Percentiles rank a stretch among this genome's conserved stretches.
Conservation (phyloP, 1,284 basidiomycete genomes). For the Melanopsichium pennsylvanicum region DNA sequence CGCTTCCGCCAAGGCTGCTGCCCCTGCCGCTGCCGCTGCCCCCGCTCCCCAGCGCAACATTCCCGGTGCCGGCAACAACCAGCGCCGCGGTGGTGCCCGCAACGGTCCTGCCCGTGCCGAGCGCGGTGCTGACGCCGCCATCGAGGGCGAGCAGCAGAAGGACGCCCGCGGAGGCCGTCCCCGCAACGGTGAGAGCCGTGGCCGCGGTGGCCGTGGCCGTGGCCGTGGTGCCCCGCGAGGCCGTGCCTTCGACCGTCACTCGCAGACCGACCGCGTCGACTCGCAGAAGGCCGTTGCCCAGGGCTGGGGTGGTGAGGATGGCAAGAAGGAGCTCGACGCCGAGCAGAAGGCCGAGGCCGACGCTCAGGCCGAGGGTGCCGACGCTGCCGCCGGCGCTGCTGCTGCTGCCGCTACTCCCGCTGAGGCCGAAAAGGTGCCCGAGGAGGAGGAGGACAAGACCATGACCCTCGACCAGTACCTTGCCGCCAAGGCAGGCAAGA, state of each 20-base stretch:
- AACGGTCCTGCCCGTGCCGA: conserved; percentile 47
- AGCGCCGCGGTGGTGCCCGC: conserved; percentile 43
- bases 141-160: conserved; percentile 45
- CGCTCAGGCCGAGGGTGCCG: conserved; percentile 56
- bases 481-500: conserved; percentile 73
- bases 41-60: conserved; percentile 50
- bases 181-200: conserved; percentile 54
- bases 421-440: conserved; percentile 56
- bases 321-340: conserved; percentile 76
- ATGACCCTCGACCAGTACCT: conserved; percentile 82
- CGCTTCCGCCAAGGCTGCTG: conserved; percentile 57
- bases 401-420: conserved; percentile 54
- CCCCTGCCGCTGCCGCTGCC: conserved; percentile 51
- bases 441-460: conserved; percentile 94
- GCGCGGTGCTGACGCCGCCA: conserved; percentile 37
- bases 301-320: conserved; percentile 89
- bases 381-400: conserved; percentile 61
- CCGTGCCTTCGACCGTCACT: conserved; percentile 81
- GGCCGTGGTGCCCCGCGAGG: conserved; percentile 72
- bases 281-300: conserved; percentile 89
- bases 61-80: conserved; percentile 58
- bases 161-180: conserved; percentile 36
- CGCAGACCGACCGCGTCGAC: conserved; percentile 79
- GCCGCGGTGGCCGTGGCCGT: conserved; percentile 69
- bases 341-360: conserved; percentile 73